phyloP scores from a whole-genome alignment of 164 flowering plant genomes.

The Vitis cinerea region DNA sequence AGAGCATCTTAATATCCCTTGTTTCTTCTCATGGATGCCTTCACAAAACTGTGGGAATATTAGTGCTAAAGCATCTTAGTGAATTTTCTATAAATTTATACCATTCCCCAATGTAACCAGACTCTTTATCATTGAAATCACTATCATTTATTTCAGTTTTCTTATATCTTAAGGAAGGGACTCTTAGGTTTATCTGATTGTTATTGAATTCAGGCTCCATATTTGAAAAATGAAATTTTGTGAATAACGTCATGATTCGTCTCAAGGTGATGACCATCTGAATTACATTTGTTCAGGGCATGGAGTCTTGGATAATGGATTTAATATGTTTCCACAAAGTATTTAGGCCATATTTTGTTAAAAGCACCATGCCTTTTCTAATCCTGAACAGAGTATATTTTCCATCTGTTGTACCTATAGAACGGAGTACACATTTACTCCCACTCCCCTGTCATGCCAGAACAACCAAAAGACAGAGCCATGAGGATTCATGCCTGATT shows the following conservation, averaged over 20 bases:
- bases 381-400: no score
- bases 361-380: not conserved
- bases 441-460: not conserved
- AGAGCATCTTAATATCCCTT: not conserved
- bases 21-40: not conserved
- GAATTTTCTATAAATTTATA: no score
- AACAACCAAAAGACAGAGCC: not conserved
- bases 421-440: no score
- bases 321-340: not conserved
- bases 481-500: not conserved
- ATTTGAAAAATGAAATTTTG: no score
- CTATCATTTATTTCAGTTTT: no score
- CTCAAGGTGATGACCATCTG: not conserved
- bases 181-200: no score
- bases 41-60: not conserved
- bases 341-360: not conserved
- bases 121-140: no score
- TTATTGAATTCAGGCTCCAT: no score
- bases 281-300: not conserved
- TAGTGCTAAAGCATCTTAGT: no score
- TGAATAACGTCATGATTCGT: not conserved
- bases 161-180: no score
- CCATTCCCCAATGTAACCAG: no score
- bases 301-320: not conserved
- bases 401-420: no score